A percentile compares a stretch with the other conserved stretches of the same genome.
Conservation (phyloP, 2,329 filamentous ascomycete genomes). For the Colletotrichum sp. region DNA sequence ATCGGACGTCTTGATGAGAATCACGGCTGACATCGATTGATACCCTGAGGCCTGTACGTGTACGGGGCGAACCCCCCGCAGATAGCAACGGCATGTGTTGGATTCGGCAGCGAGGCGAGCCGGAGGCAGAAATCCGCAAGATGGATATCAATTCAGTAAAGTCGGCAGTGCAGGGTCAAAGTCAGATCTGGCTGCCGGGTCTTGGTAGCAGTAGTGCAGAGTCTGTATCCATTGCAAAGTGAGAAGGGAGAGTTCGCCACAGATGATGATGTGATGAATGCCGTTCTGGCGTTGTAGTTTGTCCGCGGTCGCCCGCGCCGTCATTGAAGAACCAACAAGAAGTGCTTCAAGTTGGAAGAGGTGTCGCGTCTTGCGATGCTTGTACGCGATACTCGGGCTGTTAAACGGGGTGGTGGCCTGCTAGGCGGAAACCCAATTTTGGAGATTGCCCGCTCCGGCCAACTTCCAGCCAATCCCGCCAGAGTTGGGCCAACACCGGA, state of each 20-base stretch:
- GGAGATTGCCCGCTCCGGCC: slow-evolving; percentile 10
- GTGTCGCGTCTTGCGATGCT: background rate
- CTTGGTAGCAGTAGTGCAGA: background rate
- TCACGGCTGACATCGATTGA: background rate
- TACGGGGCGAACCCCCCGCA: background rate
- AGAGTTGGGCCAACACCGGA: background rate
- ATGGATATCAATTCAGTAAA: background rate
- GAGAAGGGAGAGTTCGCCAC: background rate
- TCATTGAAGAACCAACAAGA: background rate
- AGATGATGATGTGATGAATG: background rate
- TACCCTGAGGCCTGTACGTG: background rate
- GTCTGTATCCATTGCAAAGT: background rate
- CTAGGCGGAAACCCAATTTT: slow-evolving; percentile 13
- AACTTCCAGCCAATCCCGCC: slow-evolving; percentile 17
- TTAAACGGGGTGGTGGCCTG: background rate
- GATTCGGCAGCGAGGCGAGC: background rate
- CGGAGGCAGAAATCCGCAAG: background rate
- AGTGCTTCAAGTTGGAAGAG: background rate
- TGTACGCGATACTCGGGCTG: background rate
- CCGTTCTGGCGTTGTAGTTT: background rate
- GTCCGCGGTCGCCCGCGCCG: background rate
- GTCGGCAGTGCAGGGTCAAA: slow-evolving; percentile 8
- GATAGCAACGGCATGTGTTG: background rate
- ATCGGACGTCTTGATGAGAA: background rate
- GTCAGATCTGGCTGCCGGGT: background rate